Evolutionary conservation across 345 rosid genomes (phyloP), one percentile per base, ranked within the genome.

Genomic region (Gossypium bickii): DNA sequence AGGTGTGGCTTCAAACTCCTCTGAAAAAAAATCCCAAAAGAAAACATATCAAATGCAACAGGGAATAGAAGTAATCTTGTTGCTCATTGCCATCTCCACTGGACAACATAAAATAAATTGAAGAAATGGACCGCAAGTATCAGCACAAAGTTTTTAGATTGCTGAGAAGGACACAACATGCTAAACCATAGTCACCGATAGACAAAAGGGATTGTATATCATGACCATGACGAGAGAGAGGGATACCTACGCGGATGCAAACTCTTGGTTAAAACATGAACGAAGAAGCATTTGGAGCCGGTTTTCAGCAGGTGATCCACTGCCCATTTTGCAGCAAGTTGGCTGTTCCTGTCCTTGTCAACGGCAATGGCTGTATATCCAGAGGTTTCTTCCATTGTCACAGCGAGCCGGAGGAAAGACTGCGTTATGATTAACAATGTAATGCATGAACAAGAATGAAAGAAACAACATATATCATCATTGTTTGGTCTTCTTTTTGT

Each of bases 251-350:
- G 66, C 9, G 77, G 64, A 72, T 72, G 70, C 67, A 65, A 17
- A 13, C 57, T 70, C 7, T 78, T 77, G 78, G 58, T 60, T 27
- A 70, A 82, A 38, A 89, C 90, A 71, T 87, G 89, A 34, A 87
- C 3, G 20, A 89, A 81, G 68, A 83, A 13, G 51, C 82, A 87
- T n/a, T 41, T 16, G 12, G 80, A 67, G 9, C 5, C 67, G 3
- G 27, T 16, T 38, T 53, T 51, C 12, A 82, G n/a, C 63, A 86
- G 80, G 67, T 87, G 83, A 16, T 87, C 90, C 9, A 78, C 78
- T 11, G 89, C 82, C 91, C 91, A 89, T 76, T 79, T 87, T 17
- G 86, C 81, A 4, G 91, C 93, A 49, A n/a, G 56, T 43, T 83
- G 87, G 84, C 90, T 87, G 77, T 80, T 85, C 86, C 73, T 87